Conservation (phyloP, 2,329 filamentous ascomycete species). For the Orbilia brochopaga region DNA sequence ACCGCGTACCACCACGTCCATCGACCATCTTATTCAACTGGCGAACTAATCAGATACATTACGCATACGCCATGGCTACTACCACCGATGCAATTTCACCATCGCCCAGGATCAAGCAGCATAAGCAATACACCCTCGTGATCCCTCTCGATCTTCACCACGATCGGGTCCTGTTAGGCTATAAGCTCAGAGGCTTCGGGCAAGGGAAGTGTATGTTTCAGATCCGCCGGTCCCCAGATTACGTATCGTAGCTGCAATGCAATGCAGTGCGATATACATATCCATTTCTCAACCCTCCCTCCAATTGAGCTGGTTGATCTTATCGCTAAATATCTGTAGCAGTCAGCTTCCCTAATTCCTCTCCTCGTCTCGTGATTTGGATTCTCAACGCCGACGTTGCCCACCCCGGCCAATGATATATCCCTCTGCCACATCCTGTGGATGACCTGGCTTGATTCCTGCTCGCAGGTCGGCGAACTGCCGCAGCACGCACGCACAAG, state of each 20-base stretch:
- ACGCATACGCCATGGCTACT: conserved; percentile 32
- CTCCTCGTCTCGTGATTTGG: conserved; percentile 49
- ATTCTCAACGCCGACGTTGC: conserved; percentile 38
- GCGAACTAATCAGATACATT: not conserved
- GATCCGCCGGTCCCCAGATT: conserved; percentile 29
- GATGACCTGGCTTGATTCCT: conserved; percentile 33
- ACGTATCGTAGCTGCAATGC: conserved; percentile 9
- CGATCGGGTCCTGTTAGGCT: conserved; percentile 52
- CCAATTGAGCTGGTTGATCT: conserved; percentile 21
- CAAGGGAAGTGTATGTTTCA: conserved; percentile 53
- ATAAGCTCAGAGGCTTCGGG: conserved; percentile 55
- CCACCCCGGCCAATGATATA: conserved; percentile 30
- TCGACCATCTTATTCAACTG: not conserved
- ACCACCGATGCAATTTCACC: conserved; percentile 43
- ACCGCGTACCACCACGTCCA: not conserved
- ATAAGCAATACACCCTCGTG: conserved; percentile 55
- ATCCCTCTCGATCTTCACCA: conserved; percentile 51
- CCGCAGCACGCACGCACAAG: conserved; percentile 24
- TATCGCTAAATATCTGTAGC: conserved; percentile 47
- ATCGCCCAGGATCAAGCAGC: conserved; percentile 46
- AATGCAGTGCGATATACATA: not conserved
- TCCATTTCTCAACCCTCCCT: not conserved
- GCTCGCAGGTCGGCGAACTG: conserved; percentile 37
- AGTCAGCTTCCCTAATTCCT: conserved; percentile 28
- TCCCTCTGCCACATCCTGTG: conserved; percentile 33